Conservation (phyloP, 345 rosid species). For the Pelargonium nanum region DNA sequence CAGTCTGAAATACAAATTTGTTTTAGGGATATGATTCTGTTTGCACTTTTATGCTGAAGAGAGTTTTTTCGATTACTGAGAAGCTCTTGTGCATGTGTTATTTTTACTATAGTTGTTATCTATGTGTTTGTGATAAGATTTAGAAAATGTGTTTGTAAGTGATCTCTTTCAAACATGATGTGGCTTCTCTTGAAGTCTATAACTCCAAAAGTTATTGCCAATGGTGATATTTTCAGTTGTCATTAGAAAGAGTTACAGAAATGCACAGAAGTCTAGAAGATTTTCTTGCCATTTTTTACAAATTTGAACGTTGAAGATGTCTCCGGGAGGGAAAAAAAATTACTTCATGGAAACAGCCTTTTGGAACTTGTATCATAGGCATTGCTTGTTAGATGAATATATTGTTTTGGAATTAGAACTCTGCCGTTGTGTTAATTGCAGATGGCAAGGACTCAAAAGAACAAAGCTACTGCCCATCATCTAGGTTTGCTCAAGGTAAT, state of each 20-base stretch:
- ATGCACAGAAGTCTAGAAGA: no score
- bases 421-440: conserved; percentile 18
- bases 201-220: background rate
- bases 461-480: conserved; percentile 97
- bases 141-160: background rate
- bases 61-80: no score
- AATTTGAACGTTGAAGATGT: no score
- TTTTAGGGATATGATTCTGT: background rate
- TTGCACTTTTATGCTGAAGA: background rate
- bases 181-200: background rate
- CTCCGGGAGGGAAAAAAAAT: background rate
- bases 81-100: no score
- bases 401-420: background rate
- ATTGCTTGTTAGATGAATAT: background rate
- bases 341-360: background rate
- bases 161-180: background rate
- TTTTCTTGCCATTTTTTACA: no score
- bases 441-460: conserved; percentile 98
- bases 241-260: no score
- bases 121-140: no score
- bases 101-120: background rate
- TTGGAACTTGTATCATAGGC: no score
- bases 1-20: background rate
- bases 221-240: background rate
- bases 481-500: conserved; percentile 93